Evolutionary conservation across 2,329 filamentous ascomycete genomes (phyloP).

Genomic region (Talaromyces sp.): DNA sequence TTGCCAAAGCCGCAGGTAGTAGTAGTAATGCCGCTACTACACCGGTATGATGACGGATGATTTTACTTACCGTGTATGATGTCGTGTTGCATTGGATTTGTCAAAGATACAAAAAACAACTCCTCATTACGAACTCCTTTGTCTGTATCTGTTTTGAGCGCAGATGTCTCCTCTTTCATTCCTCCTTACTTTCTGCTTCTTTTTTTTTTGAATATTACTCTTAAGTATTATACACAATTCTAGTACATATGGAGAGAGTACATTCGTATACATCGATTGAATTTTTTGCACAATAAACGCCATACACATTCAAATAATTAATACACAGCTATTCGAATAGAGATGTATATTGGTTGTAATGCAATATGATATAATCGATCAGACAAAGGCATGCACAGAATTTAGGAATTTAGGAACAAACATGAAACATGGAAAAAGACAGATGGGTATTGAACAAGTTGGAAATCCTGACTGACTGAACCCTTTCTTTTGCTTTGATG

Average conservation of each 20-base stretch:
- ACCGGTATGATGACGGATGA: slow-evolving; percentile 1
- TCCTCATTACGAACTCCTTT: not conserved
- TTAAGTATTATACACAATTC: slow-evolving; percentile 5
- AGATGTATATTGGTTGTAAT: not conserved
- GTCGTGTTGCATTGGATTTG: not conserved
- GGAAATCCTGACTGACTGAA: slow-evolving; percentile 2
- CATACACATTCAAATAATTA: not conserved
- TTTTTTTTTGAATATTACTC: not conserved
- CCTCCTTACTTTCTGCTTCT: not conserved
- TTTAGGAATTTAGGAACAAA: not conserved
- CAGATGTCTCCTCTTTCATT: not conserved
- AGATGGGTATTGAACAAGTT: slow-evolving; percentile 13
- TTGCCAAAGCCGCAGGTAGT: slow-evolving; percentile 21
- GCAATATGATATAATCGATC: not conserved
- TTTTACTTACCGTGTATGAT: slow-evolving; percentile 2
- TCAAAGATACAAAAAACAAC: not conserved
- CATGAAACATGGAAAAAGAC: not conserved
- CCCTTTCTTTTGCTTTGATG: slow-evolving; percentile 3
- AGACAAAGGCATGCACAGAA: not conserved
- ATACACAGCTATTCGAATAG: not conserved
- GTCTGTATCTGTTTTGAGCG: not conserved
- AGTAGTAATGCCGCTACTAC: not conserved
- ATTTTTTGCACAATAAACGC: not conserved
- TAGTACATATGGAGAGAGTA: slow-evolving; percentile 13
- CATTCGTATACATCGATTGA: not conserved